These are phyloP conservation scores for apple (Malus domestica) DNA, from an alignment of 306 rosid species.

Conservation along the genomic window ASM211411v1 NC_041804.1:35428001-35428500, in stretches of 20 bases:
- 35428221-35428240: background rate
- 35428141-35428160: background rate
- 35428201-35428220: background rate
- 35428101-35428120: background rate
- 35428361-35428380: no score
- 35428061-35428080: constrained; percentile 44
- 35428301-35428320: no score
- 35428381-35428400: no score
- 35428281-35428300: no score
- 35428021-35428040: constrained; percentile 37
- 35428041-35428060: constrained; percentile 29
- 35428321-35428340: no score
- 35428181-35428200: background rate
- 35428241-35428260: background rate
- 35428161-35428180: background rate
- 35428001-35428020: constrained; percentile 32
- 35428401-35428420: no score
- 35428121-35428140: background rate
- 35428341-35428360: no score
- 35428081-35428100: background rate
- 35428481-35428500: no score
- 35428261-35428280: no score
- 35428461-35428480: no score
- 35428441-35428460: no score
- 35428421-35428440: no score